Evolutionary conservation across 148 eudicot genomes (phyloP), one percentile per base, ranked within the genome.

Genomic region (Chenopodium album): DNA sequence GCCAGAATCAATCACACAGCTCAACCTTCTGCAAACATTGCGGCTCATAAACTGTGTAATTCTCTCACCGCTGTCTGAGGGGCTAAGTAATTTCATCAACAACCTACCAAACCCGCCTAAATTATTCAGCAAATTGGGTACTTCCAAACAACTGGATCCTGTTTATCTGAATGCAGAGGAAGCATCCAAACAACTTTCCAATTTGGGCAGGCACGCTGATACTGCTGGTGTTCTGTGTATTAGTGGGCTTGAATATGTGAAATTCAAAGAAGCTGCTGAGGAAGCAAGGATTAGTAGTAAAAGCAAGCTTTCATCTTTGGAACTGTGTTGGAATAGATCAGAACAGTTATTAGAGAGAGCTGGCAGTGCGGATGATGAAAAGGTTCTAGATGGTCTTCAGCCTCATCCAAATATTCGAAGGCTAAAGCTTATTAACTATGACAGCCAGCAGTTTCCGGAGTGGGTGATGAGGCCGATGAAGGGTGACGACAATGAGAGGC

Each of bases 401-500:
- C 79, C 79, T 32, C 67, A 76, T 26, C 7, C 69, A 1, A 60
- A 63, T 76, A 34, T 76, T 22, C 23, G 52, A 60, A 32, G 50
- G 50, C 69, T 76, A 10, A 19, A 10, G 7, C 13, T 76, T 50
- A 7, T 1, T 22, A 50, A 26, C 69, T 76, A 60, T 37, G 32
- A 37, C 13, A 13, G 79, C 19, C 19, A 32, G 28, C 11, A 76
- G 41, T 76, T 76, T 76, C 79, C 79, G 2, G 7, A 2, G 31
- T 76, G 79, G 79, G 31, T 76, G 20, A 59, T 28, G 48, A 29
- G 41, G 44, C 59, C 59, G 19, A 76, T 76, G 78, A 72, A 72
- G 56, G 76, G 29, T 47, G 56, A 22, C 10, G 44, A 56, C 23
- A 60, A 19, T 76, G 65, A 56, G 28, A 56, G 78, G 32, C 47